These are phyloP conservation scores for Blastomyces silverae DNA, from an alignment of 2,329 filamentous ascomycete genomes.

Conservation along the genomic window DNA sequence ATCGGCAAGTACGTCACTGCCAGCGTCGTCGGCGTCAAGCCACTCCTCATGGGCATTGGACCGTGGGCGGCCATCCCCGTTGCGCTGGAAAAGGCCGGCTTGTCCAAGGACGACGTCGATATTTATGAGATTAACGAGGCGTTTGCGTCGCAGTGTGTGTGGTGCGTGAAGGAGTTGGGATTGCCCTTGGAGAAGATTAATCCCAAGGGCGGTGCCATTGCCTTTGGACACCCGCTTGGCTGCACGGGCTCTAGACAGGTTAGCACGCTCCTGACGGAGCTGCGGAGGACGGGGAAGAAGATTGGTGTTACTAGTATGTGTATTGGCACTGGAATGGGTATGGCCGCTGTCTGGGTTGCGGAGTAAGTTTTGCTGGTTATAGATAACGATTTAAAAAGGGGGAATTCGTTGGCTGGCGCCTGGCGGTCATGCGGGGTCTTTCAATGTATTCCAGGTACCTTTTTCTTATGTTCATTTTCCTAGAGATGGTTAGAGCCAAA, in stretches of 20 bases:
- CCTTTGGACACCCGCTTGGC: conserved; percentile 89
- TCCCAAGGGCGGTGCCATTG: conserved; percentile 93
- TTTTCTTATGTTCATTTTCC: conserved; percentile 3
- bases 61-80: conserved; percentile 95
- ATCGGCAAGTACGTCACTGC: conserved; percentile 87
- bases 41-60: conserved; percentile 90
- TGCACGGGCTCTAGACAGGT: conserved; percentile 93
- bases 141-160: conserved; percentile 90
- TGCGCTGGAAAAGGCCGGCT: conserved; percentile 78
- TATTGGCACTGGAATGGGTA: conserved; percentile 93
- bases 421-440: conserved; percentile 2
- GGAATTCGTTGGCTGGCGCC: background rate
- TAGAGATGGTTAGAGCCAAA: conserved; percentile 12
- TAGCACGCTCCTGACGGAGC: conserved; percentile 81
- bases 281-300: conserved; percentile 75
- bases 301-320: conserved; percentile 95
- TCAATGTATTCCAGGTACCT: conserved; percentile 15
- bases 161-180: conserved; percentile 82
- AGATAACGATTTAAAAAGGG: background rate
- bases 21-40: conserved; percentile 79
- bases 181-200: conserved; percentile 84
- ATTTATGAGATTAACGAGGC: conserved; percentile 99
- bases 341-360: conserved; percentile 93
- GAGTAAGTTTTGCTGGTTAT: conserved; percentile 52
- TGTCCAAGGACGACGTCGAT: conserved; percentile 84